phyloP scores from a whole-genome alignment of 2,329 filamentous ascomycete species.

The Colletotrichum orchidophilum region DNA sequence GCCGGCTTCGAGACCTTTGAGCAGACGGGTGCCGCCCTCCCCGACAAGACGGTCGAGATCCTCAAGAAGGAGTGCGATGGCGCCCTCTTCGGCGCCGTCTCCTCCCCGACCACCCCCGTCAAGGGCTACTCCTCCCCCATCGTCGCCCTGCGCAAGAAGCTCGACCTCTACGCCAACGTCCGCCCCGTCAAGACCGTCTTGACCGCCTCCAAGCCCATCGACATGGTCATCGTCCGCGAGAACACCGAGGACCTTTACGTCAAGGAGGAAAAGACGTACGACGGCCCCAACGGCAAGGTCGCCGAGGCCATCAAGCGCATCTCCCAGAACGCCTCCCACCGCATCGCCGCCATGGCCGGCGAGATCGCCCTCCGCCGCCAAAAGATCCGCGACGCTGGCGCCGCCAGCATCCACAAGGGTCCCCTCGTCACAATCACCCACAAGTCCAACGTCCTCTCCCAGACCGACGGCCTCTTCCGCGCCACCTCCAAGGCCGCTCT shows the following conservation, averaged over 20 bases:
- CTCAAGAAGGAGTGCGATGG: slow-evolving; percentile 93
- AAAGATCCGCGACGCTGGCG: slow-evolving; percentile 73
- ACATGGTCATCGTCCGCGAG: slow-evolving; percentile 98
- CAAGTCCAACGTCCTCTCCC: slow-evolving; percentile 96
- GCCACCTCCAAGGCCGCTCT: slow-evolving; percentile 80
- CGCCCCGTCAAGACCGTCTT: slow-evolving; percentile 89
- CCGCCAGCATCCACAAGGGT: slow-evolving; percentile 68
- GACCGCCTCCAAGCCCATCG: slow-evolving; percentile 76
- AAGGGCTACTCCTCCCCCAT: slow-evolving; percentile 97
- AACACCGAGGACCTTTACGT: slow-evolving; percentile 99
- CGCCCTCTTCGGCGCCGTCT: slow-evolving; percentile 95
- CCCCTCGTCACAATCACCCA: slow-evolving; percentile 95
- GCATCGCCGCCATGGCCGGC: slow-evolving; percentile 93
- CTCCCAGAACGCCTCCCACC: slow-evolving; percentile 81
- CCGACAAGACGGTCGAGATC: slow-evolving; percentile 89
- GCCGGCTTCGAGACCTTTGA: slow-evolving; percentile 96
- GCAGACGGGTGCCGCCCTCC: slow-evolving; percentile 86
- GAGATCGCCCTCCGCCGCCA: slow-evolving; percentile 92
- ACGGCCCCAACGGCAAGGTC: slow-evolving; percentile 78
- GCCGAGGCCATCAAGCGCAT: slow-evolving; percentile 99
- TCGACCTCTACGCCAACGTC: slow-evolving; percentile 97
- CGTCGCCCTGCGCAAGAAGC: slow-evolving; percentile 92
- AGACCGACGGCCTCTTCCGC: slow-evolving; percentile 97
- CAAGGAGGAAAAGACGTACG: slow-evolving; percentile 90
- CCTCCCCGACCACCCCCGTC: slow-evolving; percentile 88